These are phyloP conservation scores for Ascochyta rabiei DNA, from an alignment of 2,329 filamentous ascomycete genomes.

Conservation along the genomic window DNA sequence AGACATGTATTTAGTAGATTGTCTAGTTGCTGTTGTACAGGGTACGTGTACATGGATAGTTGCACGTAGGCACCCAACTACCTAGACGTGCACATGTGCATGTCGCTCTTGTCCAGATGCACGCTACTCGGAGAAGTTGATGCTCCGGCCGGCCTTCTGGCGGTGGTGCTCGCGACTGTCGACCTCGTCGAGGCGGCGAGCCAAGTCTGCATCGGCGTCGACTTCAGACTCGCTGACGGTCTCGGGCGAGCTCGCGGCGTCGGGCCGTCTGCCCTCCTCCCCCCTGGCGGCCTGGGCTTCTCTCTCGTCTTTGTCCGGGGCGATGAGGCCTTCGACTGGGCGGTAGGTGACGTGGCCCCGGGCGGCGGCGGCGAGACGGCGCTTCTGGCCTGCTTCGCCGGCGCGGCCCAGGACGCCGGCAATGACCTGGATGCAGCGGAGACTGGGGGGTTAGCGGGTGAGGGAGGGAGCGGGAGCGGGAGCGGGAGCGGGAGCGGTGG, in stretches of 20 bases:
- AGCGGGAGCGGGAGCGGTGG: too few relatives aligned
- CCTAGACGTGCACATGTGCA: too few relatives aligned
- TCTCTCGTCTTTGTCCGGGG: conserved; percentile 25
- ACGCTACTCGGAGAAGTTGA: conserved; percentile 20
- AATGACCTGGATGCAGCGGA: conserved; percentile 81
- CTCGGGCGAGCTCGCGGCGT: background rate
- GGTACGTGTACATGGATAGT: background rate
- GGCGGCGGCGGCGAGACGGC: conserved; percentile 67
- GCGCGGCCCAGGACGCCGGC: conserved; percentile 85
- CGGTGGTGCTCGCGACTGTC: conserved; percentile 31
- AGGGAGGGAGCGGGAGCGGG: too few relatives aligned
- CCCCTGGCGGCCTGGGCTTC: background rate
- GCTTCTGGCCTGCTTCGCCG: conserved; percentile 75
- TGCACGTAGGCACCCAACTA: too few relatives aligned
- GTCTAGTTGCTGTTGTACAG: too few relatives aligned
- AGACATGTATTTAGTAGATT: too few relatives aligned
- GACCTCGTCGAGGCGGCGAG: conserved; percentile 32
- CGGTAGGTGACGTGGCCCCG: conserved; percentile 67
- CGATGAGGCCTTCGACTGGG: conserved; percentile 32
- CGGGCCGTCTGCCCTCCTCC: background rate
- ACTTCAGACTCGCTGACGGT: background rate
- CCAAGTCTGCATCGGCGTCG: conserved; percentile 14
- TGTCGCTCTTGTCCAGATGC: too few relatives aligned
- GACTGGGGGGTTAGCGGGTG: conserved; percentile 64
- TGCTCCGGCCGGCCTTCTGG: conserved; percentile 27